These are phyloP conservation scores for Kodamaea arcana DNA, from an alignment of 1,139 yeast species.

Conservation along the genomic window DNA sequence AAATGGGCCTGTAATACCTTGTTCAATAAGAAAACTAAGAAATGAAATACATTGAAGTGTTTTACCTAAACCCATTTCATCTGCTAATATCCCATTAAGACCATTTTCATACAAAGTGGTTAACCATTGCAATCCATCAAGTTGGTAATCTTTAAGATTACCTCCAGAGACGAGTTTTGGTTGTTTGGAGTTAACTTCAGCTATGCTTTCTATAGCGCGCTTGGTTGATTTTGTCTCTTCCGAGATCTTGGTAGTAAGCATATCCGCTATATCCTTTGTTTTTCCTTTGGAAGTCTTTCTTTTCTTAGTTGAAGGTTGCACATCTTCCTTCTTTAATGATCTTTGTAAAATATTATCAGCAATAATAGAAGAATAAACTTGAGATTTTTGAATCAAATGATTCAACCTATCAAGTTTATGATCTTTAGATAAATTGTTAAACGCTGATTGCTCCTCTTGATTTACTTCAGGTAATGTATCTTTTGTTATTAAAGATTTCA, in stretches of 20 bases:
- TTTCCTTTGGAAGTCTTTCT: conserved; percentile 8
- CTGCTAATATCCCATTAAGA: conserved; percentile 89
- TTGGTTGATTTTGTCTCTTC: conserved; percentile 19
- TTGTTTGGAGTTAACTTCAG: conserved; percentile 34
- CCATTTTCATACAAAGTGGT: conserved; percentile 88
- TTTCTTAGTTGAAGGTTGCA: conserved; percentile 2
- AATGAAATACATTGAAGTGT: conserved; percentile 84
- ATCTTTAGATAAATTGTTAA: conserved; percentile 36
- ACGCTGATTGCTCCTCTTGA: conserved; percentile 33
- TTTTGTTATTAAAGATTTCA: conserved; percentile 1
- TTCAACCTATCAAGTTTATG: conserved; percentile 59
- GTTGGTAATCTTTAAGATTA: conserved; percentile 71
- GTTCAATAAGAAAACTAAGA: conserved; percentile 70
- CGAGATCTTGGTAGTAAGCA: conserved; percentile 21
- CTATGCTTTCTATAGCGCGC: conserved; percentile 22
- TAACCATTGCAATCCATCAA: conserved; percentile 90
- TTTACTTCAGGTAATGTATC: conserved; percentile 1
- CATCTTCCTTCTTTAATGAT: conserved; percentile 19
- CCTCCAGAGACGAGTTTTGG: conserved; percentile 70
- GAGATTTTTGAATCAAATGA: conserved; percentile 75
- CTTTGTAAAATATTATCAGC: conserved; percentile 66
- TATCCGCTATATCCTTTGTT: conserved; percentile 20
- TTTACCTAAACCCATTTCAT: conserved; percentile 96
- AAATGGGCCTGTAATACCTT: conserved; percentile 81
- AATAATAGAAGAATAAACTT: conserved; percentile 77